Conservation (phyloP, 495 filamentous ascomycete genomes). For the Aspergillus saccharolyticus region DNA sequence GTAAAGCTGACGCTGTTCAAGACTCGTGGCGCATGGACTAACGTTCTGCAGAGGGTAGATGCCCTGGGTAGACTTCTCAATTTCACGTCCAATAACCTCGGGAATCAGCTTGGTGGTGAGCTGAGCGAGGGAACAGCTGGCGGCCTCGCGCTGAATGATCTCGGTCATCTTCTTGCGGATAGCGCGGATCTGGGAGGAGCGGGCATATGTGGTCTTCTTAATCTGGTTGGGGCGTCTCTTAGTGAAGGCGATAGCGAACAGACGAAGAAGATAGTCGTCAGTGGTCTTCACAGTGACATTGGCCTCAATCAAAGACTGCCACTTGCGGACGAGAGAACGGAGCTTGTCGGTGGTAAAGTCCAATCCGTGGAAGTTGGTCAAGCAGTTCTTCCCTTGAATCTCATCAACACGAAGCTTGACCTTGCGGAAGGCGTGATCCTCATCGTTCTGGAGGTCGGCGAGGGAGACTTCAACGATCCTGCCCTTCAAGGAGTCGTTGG, state of each 20-base stretch:
- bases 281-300: constrained; percentile 99
- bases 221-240: constrained; percentile 98
- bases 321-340: constrained; percentile 96
- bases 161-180: constrained; percentile 99
- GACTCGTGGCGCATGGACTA: constrained; percentile 28
- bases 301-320: constrained; percentile 98
- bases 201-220: constrained; percentile 99
- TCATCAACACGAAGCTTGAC: constrained; percentile 98
- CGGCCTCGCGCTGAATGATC: constrained; percentile 94
- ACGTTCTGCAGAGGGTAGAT: constrained; percentile 99
- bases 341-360: constrained; percentile 99
- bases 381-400: constrained; percentile 98
- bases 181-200: constrained; percentile 88
- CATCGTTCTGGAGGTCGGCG: constrained; percentile 97
- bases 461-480: constrained; percentile 98
- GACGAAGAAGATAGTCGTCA: constrained; percentile 96
- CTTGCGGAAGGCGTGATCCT: constrained; percentile 99
- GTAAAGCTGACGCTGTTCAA: constrained; percentile 6
- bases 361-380: constrained; percentile 99
- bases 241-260: constrained; percentile 98
- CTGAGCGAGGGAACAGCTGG: constrained; percentile 88
- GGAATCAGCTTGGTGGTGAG: constrained; percentile 97
- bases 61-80: constrained; percentile 97
- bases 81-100: constrained; percentile 98
- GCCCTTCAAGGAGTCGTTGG: constrained; percentile 97